Percentiles rank a stretch among this genome's conserved stretches.
Evolutionary conservation across 148 eudicot genomes (phyloP).

Genomic region (Drosera capensis): DNA sequence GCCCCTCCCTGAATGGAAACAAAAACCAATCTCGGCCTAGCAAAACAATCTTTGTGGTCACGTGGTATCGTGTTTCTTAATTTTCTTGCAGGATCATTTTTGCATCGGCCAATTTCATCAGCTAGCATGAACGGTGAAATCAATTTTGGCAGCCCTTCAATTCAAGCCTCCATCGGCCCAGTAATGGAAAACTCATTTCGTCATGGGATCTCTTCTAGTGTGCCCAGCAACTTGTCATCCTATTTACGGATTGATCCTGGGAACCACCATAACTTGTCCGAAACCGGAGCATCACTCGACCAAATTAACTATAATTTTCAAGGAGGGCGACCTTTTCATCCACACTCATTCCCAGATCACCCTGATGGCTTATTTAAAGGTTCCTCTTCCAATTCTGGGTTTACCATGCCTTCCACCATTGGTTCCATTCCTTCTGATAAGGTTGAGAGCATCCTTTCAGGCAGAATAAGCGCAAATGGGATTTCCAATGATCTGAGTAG

Average conservation of each 20-base stretch:
- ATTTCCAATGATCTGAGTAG: slow-evolving; percentile 32
- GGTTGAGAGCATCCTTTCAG: slow-evolving; percentile 27
- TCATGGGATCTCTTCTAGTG: slow-evolving; percentile 49
- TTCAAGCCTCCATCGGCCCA: slow-evolving; percentile 20
- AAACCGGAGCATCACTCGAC: slow-evolving; percentile 20
- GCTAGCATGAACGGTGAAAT: slow-evolving; percentile 22
- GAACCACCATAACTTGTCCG: slow-evolving; percentile 26
- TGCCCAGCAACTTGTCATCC: slow-evolving; percentile 41
- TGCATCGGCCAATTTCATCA: slow-evolving; percentile 21
- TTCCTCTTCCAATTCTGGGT: slow-evolving; percentile 21
- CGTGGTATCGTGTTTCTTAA: neutral
- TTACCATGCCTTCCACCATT: slow-evolving; percentile 19
- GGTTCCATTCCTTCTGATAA: slow-evolving; percentile 22
- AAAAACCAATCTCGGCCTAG: no score
- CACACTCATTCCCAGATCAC: slow-evolving; percentile 48
- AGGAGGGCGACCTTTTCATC: slow-evolving; percentile 27
- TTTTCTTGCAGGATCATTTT: slow-evolving; percentile 26
- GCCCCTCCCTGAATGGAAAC: no score
- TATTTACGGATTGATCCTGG: slow-evolving; percentile 31
- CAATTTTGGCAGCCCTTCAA: slow-evolving; percentile 12
- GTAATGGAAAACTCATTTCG: slow-evolving; percentile 16
- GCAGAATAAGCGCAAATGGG: slow-evolving; percentile 28
- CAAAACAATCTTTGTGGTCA: neutral
- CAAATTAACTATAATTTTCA: slow-evolving; percentile 27
- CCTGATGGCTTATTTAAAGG: slow-evolving; percentile 39